These are phyloP conservation scores for Coemansia sp. DNA, from an alignment of 192 early-diverging fungal species.

Conservation along the genomic window DNA sequence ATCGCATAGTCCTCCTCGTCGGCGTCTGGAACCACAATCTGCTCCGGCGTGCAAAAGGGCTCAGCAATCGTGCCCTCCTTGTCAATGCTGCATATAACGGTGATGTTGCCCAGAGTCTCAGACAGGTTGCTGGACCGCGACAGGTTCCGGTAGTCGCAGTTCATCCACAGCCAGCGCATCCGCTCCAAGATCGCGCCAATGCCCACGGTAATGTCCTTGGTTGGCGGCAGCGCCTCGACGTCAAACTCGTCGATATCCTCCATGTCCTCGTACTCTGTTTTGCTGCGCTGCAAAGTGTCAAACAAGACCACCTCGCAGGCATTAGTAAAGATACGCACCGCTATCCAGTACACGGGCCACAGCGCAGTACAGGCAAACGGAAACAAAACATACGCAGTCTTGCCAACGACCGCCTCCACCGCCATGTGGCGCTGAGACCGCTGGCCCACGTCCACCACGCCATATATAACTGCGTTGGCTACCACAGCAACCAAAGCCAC, in stretches of 20 bases:
- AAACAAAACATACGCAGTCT: constrained; percentile 26
- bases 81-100: constrained; percentile 95
- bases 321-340: constrained; percentile 84
- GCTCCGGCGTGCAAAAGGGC: constrained; percentile 85
- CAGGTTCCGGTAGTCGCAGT: constrained; percentile 71
- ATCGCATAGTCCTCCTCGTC: constrained; percentile 68
- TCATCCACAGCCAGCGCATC: constrained; percentile 67
- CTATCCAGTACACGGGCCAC: constrained; percentile 66
- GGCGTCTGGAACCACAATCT: constrained; percentile 80
- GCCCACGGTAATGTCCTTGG: constrained; percentile 77
- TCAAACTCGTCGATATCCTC: constrained; percentile 99
- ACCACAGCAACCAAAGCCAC: constrained; percentile 60
- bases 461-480: constrained; percentile 71
- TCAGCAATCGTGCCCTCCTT: constrained; percentile 92
- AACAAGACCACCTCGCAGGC: constrained; percentile 84
- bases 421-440: constrained; percentile 15
- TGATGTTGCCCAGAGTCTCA: constrained; percentile 89
- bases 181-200: constrained; percentile 64
- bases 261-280: constrained; percentile 93
- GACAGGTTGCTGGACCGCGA: constrained; percentile 89
- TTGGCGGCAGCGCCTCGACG: constrained; percentile 95
- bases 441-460: constrained; percentile 55
- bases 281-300: constrained; percentile 89
- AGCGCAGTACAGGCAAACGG: constrained; percentile 38
- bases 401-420: constrained; percentile 35